phyloP scores from a whole-genome alignment of 2,329 filamentous ascomycete species.

The Exophiala phaeomuriformis region DNA sequence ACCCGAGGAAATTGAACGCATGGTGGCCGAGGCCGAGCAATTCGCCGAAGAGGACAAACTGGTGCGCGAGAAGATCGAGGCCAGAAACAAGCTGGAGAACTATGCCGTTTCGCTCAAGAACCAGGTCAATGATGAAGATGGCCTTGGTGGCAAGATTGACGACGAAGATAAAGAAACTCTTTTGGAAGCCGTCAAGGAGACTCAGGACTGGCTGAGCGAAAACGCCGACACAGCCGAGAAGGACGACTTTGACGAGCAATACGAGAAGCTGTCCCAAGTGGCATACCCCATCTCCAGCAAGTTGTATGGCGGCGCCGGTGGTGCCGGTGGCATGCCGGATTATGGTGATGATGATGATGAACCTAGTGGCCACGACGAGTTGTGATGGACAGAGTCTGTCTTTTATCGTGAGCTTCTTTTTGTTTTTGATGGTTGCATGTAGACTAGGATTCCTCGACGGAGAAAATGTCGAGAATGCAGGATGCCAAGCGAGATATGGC shows the following conservation, averaged over 20 bases:
- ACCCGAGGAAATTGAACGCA: conserved; percentile 96
- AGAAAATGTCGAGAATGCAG: conserved; percentile 4
- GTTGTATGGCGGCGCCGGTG: conserved; percentile 69
- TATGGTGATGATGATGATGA: conserved; percentile 55
- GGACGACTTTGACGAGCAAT: conserved; percentile 99
- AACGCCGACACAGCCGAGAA: conserved; percentile 75
- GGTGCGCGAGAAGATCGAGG: conserved; percentile 91
- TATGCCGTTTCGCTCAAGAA: conserved; percentile 99
- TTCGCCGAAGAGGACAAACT: conserved; percentile 99
- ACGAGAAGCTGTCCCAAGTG: conserved; percentile 95
- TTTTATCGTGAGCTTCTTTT: conserved; percentile 12
- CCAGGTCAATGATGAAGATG: conserved; percentile 94
- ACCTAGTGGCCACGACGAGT: conserved; percentile 63
- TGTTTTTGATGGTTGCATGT: conserved; percentile 16
- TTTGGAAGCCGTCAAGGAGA: conserved; percentile 92
- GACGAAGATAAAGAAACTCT: conserved; percentile 98
- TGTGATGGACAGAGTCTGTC: conserved; percentile 41
- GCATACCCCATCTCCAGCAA: conserved; percentile 99
- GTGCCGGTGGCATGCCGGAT: conserved; percentile 54
- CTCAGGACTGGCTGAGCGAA: conserved; percentile 93
- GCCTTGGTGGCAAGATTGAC: conserved; percentile 95
- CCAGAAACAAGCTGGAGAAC: conserved; percentile 95
- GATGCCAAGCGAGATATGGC: too few relatives aligned
- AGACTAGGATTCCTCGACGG: conserved; percentile 6
- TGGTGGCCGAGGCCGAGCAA: conserved; percentile 97